Percentiles rank a stretch among this genome's conserved stretches.
phyloP scores from a whole-genome alignment of 2,329 filamentous ascomycete species.

The Zasmidium angulare region DNA sequence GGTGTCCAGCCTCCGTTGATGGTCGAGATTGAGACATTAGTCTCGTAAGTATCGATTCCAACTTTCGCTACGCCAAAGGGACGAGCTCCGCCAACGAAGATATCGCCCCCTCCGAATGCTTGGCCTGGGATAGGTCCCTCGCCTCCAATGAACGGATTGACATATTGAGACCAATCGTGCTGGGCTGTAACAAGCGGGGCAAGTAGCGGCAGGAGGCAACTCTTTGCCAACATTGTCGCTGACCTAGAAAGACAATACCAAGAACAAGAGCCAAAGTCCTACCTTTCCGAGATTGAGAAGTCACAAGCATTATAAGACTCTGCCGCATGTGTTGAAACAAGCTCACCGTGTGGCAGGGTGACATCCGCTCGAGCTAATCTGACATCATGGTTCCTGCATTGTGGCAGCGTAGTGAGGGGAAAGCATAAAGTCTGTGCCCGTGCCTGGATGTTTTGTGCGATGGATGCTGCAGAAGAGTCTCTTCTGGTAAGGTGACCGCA shows the following conservation, averaged over 20 bases:
- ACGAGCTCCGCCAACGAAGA: slow-evolving; percentile 43
- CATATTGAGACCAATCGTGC: slow-evolving; percentile 43
- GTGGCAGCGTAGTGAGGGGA: background rate
- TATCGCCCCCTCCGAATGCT: slow-evolving; percentile 45
- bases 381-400: slow-evolving; percentile 2
- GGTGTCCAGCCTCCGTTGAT: slow-evolving; percentile 44
- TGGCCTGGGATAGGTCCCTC: slow-evolving; percentile 47
- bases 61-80: slow-evolving; percentile 47
- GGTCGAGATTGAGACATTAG: slow-evolving; percentile 36
- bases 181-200: slow-evolving; percentile 11
- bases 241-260: background rate
- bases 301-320: background rate
- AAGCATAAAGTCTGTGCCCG: background rate
- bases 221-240: background rate
- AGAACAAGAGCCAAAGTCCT: background rate
- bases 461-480: background rate
- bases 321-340: background rate
- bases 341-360: background rate
- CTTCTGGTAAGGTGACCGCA: background rate
- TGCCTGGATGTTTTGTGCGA: background rate
- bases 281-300: background rate
- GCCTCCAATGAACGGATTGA: slow-evolving; percentile 53
- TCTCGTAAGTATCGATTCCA: slow-evolving; percentile 42
- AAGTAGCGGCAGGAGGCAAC: background rate
- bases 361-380: background rate